Evolutionary conservation across 345 rosid species (phyloP), one percentile per base, ranked within the genome.

Genomic region (Pseudoturritis turrita): DNA sequence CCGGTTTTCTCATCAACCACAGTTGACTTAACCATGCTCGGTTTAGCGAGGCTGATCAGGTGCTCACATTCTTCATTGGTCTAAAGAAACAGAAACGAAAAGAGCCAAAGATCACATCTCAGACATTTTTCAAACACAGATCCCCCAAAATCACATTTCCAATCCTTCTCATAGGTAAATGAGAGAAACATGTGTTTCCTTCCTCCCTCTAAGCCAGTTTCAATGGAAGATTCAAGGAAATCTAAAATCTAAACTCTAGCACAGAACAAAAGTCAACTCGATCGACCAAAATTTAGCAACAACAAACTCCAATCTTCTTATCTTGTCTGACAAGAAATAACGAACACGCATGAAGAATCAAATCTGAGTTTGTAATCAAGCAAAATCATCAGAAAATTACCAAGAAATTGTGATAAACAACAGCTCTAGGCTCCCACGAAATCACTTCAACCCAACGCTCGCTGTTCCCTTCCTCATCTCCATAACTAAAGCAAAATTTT

Each of bases 341-440:
- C 35, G 1, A 65, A 26, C 6, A 51, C 0, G 56, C 41, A 11
- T 43, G 15, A 25, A 13, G 14, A 52, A 40, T 2, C 33, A 59
- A 55, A 65, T 65, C 58, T 13, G 7, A 58, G 31, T 29, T n/a
- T 4, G 1, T 7, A 29, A 62, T 45, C 44, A 61, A 55, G 19
- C 14, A 36, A 55, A 59, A 46, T 19, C 0, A 56, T 40, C 8
- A 2, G 25, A 55, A 46, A 66, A 72, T 82, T 41, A 96, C 97
- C 94, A 96, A 77, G 75, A 96, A 92, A 81, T 89, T 95, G 70
- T 87, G 99, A 70, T 89, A 92, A 52, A 95, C 68, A 72, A 81
- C 83, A 64, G 97, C 99, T 55, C 96, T 80, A 84, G 99, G 98
- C 83, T 91, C 98, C 97, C 98, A 95, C 0, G 97, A 95, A 79